These are phyloP conservation scores for Salisapilia sapeloensis DNA, from an alignment of 352 stramenopile species.

Conservation along the genomic window DNA sequence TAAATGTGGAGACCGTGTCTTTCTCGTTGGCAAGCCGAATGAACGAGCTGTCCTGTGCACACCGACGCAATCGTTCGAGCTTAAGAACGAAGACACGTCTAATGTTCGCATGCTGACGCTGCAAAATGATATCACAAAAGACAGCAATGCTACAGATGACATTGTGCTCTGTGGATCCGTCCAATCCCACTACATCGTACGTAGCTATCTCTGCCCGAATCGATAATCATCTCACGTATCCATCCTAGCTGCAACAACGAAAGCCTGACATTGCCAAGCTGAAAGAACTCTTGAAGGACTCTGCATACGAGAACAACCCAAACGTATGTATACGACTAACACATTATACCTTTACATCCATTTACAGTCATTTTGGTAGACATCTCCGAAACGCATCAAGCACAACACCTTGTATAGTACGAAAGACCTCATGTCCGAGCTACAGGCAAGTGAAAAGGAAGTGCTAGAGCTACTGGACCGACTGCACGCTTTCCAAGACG, in stretches of 20 bases:
- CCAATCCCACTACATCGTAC: slow-evolving; percentile 50
- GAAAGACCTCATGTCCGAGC: slow-evolving; percentile 23
- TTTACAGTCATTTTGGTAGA: not conserved
- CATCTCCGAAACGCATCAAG: slow-evolving; percentile 23
- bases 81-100: slow-evolving; percentile 69
- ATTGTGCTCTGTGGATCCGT: slow-evolving; percentile 38
- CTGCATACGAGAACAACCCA: slow-evolving; percentile 28
- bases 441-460: slow-evolving; percentile 55
- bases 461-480: slow-evolving; percentile 34
- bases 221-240: not conserved
- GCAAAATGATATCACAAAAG: slow-evolving; percentile 30
- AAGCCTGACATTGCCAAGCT: slow-evolving; percentile 30
- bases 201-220: slow-evolving; percentile 1
- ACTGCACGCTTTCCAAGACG: slow-evolving; percentile 56
- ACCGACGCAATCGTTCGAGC: slow-evolving; percentile 38
- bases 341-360: not conserved
- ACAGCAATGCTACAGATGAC: slow-evolving; percentile 5
- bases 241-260: slow-evolving; percentile 39
- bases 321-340: slow-evolving; percentile 1
- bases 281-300: slow-evolving; percentile 38
- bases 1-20: slow-evolving; percentile 14
- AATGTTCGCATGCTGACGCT: slow-evolving; percentile 58
- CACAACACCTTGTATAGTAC: slow-evolving; percentile 38
- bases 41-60: slow-evolving; percentile 61
- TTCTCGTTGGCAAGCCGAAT: slow-evolving; percentile 33